Conservation (phyloP, 192 early-diverging fungal genomes). For the Linnemannia hyalina region DNA sequence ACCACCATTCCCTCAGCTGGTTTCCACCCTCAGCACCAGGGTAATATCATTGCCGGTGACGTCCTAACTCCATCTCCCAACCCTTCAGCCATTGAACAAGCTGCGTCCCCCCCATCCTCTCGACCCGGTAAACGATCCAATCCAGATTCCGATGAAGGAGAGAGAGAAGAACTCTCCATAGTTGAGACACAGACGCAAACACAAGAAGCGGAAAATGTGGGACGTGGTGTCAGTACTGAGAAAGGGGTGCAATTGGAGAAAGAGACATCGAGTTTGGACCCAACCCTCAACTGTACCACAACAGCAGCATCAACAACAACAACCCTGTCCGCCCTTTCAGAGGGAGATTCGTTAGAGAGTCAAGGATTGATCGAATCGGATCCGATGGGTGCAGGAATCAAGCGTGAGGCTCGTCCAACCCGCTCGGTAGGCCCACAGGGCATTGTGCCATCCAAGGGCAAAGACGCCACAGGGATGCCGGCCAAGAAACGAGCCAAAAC, state of each 20-base stretch:
- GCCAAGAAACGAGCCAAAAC: slow-evolving; percentile 45
- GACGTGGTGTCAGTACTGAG: slow-evolving; percentile 18
- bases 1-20: background rate
- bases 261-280: background rate
- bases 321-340: background rate
- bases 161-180: background rate
- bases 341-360: slow-evolving; percentile 1
- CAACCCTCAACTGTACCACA: background rate
- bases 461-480: slow-evolving; percentile 18
- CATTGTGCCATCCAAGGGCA: slow-evolving; percentile 8
- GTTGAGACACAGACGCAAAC: background rate
- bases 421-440: slow-evolving; percentile 1
- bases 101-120: background rate
- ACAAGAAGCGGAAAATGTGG: background rate
- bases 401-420: slow-evolving; percentile 28
- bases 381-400: slow-evolving; percentile 17
- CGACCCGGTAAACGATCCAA: background rate
- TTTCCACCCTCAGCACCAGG: background rate
- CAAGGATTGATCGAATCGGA: background rate
- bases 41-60: background rate
- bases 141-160: background rate
- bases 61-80: background rate
- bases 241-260: slow-evolving; percentile 8
- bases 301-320: background rate
- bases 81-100: background rate